Evolutionary conservation across 306 rosid genomes (phyloP).

Genomic region (Herpetospermum pedunculosum): DNA sequence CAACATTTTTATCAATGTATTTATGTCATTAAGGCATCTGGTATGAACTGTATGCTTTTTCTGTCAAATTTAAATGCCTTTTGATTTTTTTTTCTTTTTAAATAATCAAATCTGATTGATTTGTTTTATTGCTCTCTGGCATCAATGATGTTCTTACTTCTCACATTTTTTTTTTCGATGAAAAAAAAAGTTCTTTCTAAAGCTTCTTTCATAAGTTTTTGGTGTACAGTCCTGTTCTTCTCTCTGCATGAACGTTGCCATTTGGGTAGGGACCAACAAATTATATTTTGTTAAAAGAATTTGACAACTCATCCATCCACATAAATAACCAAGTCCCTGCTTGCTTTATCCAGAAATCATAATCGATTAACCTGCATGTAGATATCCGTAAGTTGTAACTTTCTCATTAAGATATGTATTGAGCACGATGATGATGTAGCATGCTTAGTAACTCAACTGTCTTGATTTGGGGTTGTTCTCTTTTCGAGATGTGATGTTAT

Average conservation of each 20-base stretch:
- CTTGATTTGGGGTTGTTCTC: neutral
- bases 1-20: neutral
- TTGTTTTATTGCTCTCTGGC: neutral
- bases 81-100: neutral
- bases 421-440: neutral
- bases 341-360: neutral
- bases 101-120: neutral
- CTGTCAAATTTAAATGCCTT: neutral
- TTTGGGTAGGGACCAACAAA: neutral
- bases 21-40: neutral
- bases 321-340: neutral
- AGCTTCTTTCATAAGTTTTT: neutral
- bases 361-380: neutral
- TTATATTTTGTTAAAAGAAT: neutral
- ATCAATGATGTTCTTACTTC: neutral
- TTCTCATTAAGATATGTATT: neutral
- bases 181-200: neutral
- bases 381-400: neutral
- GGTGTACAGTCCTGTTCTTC: neutral
- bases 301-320: neutral
- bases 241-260: neutral
- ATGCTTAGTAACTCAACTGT: neutral
- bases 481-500: neutral
- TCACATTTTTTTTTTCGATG: neutral
- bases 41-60: neutral